Conservation (phyloP, 1,284 basidiomycete species). For the Rhizoctonia solani region DNA sequence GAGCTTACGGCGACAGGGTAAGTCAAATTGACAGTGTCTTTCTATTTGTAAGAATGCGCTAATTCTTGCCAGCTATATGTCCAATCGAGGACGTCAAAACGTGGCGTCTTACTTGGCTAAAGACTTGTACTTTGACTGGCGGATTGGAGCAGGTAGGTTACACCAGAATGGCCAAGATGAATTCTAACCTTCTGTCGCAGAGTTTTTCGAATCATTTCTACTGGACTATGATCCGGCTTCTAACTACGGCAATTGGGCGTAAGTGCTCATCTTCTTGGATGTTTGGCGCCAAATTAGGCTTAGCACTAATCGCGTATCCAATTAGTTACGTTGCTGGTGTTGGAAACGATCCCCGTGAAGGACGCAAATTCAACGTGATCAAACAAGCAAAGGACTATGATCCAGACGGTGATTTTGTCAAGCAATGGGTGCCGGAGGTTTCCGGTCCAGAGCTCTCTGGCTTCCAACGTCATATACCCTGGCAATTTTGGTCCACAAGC, state of each 20-base stretch:
- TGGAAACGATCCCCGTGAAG: slow-evolving; percentile 58
- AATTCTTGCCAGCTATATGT: slow-evolving; percentile 52
- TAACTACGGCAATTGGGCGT: slow-evolving; percentile 54
- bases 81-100: slow-evolving; percentile 59
- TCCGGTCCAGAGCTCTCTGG: slow-evolving; percentile 11
- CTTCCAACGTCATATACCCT: slow-evolving; percentile 27
- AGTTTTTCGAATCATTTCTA: slow-evolving; percentile 46
- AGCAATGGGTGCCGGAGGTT: slow-evolving; percentile 54
- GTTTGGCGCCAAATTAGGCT: background rate
- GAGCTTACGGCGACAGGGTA: slow-evolving; percentile 46
- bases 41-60: slow-evolving; percentile 38
- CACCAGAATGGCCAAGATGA: slow-evolving; percentile 45
- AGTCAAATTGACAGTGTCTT: background rate
- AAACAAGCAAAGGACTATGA: slow-evolving; percentile 60
- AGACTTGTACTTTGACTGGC: slow-evolving; percentile 57
- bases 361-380: slow-evolving; percentile 58
- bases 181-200: background rate
- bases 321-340: slow-evolving; percentile 51
- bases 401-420: slow-evolving; percentile 52
- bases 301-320: background rate
- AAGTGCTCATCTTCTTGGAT: slow-evolving; percentile 29
- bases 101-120: slow-evolving; percentile 58
- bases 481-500: slow-evolving; percentile 12
- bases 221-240: slow-evolving; percentile 51
- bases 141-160: slow-evolving; percentile 50